Evolutionary conservation across 371 early-diverging fungal genomes (phyloP), one percentile per base, ranked within the genome.

Genomic region (Dichotomocladium elegans): DNA sequence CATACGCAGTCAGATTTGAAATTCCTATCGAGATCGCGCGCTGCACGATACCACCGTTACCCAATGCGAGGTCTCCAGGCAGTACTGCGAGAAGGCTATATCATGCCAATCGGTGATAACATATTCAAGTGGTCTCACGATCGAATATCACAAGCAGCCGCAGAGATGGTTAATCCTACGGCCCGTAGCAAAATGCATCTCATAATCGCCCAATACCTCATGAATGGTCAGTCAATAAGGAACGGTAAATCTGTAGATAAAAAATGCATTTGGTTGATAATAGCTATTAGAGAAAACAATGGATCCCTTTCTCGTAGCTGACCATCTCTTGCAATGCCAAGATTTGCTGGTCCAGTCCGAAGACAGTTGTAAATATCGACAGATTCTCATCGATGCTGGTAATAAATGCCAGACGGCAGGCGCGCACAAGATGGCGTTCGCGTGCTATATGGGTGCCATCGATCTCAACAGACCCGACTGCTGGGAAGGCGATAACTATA

Each of bases 51-150:
- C 37, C 8, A 10, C 27, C n/a, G 40, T 55, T 41, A 68, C 17
- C 71, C 74, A 6, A 70, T 74, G 34, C 63, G 62, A 41, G 76
- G 76, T 7, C 52, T 75, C 5, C 76, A 75, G 49, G 66, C 72
- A 10, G 72, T 68, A 2, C 47, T 72, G 6, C 76, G 72, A 51
- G 76, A 75, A 61, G 72, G 76, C 2, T 69, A 68, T 10, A 71
- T 75, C 33, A 30, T 75, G 31, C 76, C 76, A 0, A 46, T 66
- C 2, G 70, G 68, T 45, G 61, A 58, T 15, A 72, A 75, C 33
- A 68, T 70, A 26, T 75, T 75, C 42, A 69, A 61, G 51, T 75
- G 72, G 70, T 65, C 64, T 4, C 76, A 75, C 40, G 76, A 75
- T 47, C 58, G 72, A 14, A 72, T 67, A 26, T 72, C 76, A 10